Base-by-base conservation (phyloP, 2,329 filamentous ascomycete genomes). In the Verticillium isaacii region DNA sequence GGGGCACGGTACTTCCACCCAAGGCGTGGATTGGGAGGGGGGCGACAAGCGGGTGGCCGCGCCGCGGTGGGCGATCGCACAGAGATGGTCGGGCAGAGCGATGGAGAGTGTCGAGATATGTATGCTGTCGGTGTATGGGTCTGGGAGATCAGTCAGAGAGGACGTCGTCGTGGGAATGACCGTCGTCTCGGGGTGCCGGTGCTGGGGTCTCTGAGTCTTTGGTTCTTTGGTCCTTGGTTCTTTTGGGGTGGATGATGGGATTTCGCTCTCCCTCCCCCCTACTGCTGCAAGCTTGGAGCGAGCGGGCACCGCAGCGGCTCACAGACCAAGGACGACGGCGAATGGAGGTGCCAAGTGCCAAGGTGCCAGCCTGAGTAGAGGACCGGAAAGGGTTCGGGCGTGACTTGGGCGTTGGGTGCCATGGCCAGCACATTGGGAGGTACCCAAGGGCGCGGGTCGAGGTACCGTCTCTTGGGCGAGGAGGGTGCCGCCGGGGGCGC, bases 401-500 rank as follows among this genome's bases (percentile, higher is more conserved):
- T 50, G 45, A 50, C 45, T 23, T 50, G 45, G n/a, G 9, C 17
- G n/a, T 50, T 50, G 45, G n/a, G 19, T 50, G 45, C 8, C 19
- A 11, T 8, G 19, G 8, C 45, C 45, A 50, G 45, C 45, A 23
- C n/a, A 23, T 7, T 9, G 17, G 6, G 2, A 50, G 23, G 45
- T 50, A 50, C 19, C 45, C 19, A 23, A n/a, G 23, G 17, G 45
- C 45, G 23, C 45, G 45, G 45, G 9, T n/a, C 1, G 45, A 50
- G n/a, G 45, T 50, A 50, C 45, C 45, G 45, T 5, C n/a, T 23
- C 29, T 50, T 50, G 45, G 45, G 45, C 45, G 45, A 19, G 45
- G 45, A 50, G n/a, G 45, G 45, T 41, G 12, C 45, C 45, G 45
- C 45, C 59, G 32, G 39, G 57, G 37, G 62, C 45, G 61, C 57